Evolutionary conservation across 306 rosid genomes (phyloP).

Genomic region (Fragaria vesca): DNA sequence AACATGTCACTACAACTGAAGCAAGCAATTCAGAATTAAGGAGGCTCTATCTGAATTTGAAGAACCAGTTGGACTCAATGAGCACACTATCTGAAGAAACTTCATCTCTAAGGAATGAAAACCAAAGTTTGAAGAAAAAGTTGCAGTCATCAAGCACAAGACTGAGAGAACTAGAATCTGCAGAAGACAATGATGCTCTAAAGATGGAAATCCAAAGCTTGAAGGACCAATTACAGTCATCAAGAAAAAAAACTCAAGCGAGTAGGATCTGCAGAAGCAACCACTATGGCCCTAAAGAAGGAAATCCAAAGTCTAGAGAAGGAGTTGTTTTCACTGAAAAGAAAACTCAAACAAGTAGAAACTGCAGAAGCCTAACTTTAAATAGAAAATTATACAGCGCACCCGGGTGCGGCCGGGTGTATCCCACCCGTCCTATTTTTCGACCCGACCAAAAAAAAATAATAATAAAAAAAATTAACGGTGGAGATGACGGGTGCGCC

Average conservation of each 20-base stretch:
- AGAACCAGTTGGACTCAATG: slow-evolving; percentile 46
- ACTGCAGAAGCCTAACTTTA: slow-evolving; percentile 10
- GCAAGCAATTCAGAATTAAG: not conserved
- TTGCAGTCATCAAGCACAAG: not conserved
- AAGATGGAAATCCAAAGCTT: not conserved
- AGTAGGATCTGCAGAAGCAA: not conserved
- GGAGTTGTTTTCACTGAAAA: not conserved
- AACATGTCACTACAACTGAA: not conserved
- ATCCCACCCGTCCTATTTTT: too few relatives aligned
- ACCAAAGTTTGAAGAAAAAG: not conserved
- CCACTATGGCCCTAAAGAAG: not conserved
- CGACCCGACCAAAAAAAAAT: too few relatives aligned
- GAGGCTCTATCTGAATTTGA: slow-evolving; percentile 75
- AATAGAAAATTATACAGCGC: too few relatives aligned
- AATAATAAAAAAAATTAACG: too few relatives aligned
- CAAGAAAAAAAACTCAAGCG: not conserved
- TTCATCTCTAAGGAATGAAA: not conserved
- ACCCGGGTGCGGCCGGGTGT: too few relatives aligned
- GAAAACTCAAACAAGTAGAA: not conserved
- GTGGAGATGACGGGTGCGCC: too few relatives aligned
- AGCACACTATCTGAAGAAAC: not conserved
- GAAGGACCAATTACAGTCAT: not conserved
- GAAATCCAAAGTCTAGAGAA: not conserved
- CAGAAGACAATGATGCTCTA: not conserved
- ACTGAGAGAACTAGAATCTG: not conserved